Conservation (phyloP, 345 rosid genomes). For the Boechera divaricarpa region DNA sequence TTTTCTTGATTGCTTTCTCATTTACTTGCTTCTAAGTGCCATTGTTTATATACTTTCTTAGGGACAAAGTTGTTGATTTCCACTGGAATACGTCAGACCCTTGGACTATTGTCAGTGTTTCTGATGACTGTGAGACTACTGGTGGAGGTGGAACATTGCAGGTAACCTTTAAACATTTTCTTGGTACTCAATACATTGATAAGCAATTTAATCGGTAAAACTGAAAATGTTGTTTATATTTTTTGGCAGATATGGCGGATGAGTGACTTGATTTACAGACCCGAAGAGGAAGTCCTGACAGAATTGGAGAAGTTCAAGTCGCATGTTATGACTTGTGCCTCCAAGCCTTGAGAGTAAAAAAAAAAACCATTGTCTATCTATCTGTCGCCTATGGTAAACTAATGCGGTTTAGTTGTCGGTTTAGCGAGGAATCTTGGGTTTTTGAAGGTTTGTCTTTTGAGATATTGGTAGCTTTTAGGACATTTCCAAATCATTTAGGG, state of each 20-base stretch:
- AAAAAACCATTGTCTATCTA: slow-evolving; percentile 26
- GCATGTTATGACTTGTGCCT: slow-evolving; percentile 73
- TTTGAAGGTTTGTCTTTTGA: slow-evolving; percentile 31
- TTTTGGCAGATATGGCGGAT: slow-evolving; percentile 89
- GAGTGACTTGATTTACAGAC: slow-evolving; percentile 94
- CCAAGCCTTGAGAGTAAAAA: slow-evolving; percentile 59
- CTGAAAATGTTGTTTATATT: slow-evolving; percentile 5
- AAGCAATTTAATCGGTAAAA: not conserved
- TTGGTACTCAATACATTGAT: not conserved
- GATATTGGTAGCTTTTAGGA: slow-evolving; percentile 39
- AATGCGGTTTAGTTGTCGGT: slow-evolving; percentile 31
- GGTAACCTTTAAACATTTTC: slow-evolving; percentile 27
- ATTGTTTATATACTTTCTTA: slow-evolving; percentile 25
- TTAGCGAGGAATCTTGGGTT: slow-evolving; percentile 20
- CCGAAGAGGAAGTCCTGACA: slow-evolving; percentile 88
- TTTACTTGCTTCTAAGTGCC: slow-evolving; percentile 16
- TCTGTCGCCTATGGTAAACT: slow-evolving; percentile 26
- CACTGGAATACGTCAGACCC: slow-evolving; percentile 93
- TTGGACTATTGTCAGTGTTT: slow-evolving; percentile 95
- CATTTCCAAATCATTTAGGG: slow-evolving; percentile 24
- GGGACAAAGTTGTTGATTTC: slow-evolving; percentile 97
- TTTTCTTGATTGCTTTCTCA: not conserved
- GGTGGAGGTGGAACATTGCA: slow-evolving; percentile 98
- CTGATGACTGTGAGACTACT: slow-evolving; percentile 92
- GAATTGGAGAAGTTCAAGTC: slow-evolving; percentile 96